Base-by-base conservation (phyloP, 1,139 yeast genomes). In the Candida sojae region DNA sequence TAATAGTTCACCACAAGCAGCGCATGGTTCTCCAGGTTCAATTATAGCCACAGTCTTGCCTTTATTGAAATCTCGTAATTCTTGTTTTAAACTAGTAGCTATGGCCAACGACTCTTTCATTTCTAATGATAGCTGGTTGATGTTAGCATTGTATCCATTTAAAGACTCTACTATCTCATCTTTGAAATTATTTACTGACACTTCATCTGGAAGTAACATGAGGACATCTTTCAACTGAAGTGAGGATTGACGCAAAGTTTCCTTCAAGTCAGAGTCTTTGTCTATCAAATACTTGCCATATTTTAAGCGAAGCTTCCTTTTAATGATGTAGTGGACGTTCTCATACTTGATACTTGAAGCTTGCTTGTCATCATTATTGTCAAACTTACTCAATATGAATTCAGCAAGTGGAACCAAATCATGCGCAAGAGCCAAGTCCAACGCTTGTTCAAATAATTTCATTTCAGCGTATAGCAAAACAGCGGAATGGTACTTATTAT, bases 21-120 rank as follows among this genome's bases (percentile, higher is more conserved):
- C 75, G 67, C 99, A 93, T 1, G 93, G 81, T 54, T 86, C 95
- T 1, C 96, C 96, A 0, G 97, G 92, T 57, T 88, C 88, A 23
- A 93, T 77, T 1, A 86, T 71, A 0, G 75, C 63, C 44, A 57
- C 64, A 1, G 73, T 55, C 37, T 81, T 73, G 23, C 71, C 68
- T 28, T 70, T 64, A 52, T 78, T 75, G 41, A 81, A 75, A 6
- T 73, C 70, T 31, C 70, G 67, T 35, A 90, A 82, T 55, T 88
- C 88, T 3, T 67, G 63, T 44, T 82, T 80, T 47, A 92, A 80
- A 37, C 79, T 80, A 25, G 80, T 75, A 11, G 93, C 83, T 33
- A 88, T 83, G 1, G 67, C 59, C 23, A 89, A 72, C 0, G 96
- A 86, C 36, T 84, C 86, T 45, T 82, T 84, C 86, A 93, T 93